Evolutionary conservation across 2,329 filamentous ascomycete species (phyloP).

Genomic region (Ascochyta clinopodiicola): DNA sequence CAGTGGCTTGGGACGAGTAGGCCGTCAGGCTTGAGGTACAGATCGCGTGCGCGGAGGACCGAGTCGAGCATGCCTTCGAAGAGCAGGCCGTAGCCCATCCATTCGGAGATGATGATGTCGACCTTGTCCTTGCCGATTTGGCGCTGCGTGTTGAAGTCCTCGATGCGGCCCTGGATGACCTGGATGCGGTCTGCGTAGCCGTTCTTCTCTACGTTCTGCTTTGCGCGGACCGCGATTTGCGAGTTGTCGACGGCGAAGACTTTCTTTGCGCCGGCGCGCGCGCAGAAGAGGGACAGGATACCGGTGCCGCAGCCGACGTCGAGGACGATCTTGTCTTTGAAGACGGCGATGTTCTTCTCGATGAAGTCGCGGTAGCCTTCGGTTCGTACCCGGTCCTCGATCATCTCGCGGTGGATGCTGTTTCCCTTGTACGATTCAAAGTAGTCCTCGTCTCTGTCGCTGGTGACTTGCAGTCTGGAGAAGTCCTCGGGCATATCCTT

Average conservation of each 20-base stretch:
- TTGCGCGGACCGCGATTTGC: constrained; percentile 84
- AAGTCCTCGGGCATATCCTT: constrained; percentile 48
- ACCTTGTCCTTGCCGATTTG: constrained; percentile 62
- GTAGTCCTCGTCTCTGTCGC: constrained; percentile 64
- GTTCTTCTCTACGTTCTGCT: constrained; percentile 84
- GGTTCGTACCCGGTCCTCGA: constrained; percentile 87
- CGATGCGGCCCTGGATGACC: constrained; percentile 83
- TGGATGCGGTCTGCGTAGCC: constrained; percentile 76
- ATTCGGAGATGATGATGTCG: constrained; percentile 94
- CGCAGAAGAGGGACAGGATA: constrained; percentile 94
- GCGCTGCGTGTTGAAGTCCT: constrained; percentile 77
- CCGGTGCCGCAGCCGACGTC: constrained; percentile 86
- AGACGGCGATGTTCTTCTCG: constrained; percentile 87
- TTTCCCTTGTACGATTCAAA: constrained; percentile 66
- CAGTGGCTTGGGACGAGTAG: constrained; percentile 87
- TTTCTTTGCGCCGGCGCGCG: constrained; percentile 82
- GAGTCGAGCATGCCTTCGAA: constrained; percentile 97
- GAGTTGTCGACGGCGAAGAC: constrained; percentile 94
- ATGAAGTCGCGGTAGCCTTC: constrained; percentile 95
- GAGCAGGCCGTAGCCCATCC: constrained; percentile 95
- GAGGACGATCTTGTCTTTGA: constrained; percentile 83
- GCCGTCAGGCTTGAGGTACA: constrained; percentile 79
- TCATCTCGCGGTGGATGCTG: constrained; percentile 96
- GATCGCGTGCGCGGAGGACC: constrained; percentile 85
- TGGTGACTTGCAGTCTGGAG: constrained; percentile 36